Conservation (phyloP, 768 basidiomycete species). For the Suillus spraguei region DNA sequence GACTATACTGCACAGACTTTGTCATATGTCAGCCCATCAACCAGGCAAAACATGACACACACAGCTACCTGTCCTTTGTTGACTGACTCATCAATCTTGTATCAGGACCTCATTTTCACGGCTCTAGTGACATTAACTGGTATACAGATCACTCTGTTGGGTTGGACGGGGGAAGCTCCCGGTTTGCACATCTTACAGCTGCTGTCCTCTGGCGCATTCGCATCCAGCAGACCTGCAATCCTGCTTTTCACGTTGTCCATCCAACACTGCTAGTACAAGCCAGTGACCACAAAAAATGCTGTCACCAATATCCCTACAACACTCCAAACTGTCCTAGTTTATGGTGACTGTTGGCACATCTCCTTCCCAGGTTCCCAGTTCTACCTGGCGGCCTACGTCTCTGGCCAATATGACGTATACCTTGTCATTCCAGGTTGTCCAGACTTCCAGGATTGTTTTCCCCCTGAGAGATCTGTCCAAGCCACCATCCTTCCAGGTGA, state of each 20-base stretch:
- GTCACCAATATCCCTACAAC: slow-evolving; percentile 83
- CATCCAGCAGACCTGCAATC: slow-evolving; percentile 64
- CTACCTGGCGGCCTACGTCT: slow-evolving; percentile 92
- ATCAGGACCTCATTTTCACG: slow-evolving; percentile 92
- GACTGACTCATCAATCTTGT: slow-evolving; percentile 72
- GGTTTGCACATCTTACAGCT: slow-evolving; percentile 93
- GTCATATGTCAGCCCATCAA: slow-evolving; percentile 74
- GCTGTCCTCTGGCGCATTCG: slow-evolving; percentile 90
- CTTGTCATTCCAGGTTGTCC: slow-evolving; percentile 87
- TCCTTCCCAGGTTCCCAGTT: slow-evolving; percentile 63
- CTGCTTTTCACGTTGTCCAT: slow-evolving; percentile 78
- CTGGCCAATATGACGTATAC: slow-evolving; percentile 84
- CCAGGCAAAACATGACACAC: slow-evolving; percentile 78
- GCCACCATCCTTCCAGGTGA: slow-evolving; percentile 82
- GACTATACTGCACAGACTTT: slow-evolving; percentile 82
- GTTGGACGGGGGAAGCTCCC: slow-evolving; percentile 72
- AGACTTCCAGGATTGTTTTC: slow-evolving; percentile 74
- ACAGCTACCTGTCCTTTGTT: slow-evolving; percentile 77
- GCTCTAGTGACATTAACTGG: slow-evolving; percentile 72
- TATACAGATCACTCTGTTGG: slow-evolving; percentile 79
- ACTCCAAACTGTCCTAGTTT: slow-evolving; percentile 69
- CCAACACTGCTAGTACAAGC: slow-evolving; percentile 68
- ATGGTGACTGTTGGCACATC: slow-evolving; percentile 69
- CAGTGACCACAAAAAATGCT: slow-evolving; percentile 61
- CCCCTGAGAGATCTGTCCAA: slow-evolving; percentile 80